Conservation (phyloP, 305 asterid genomes). For the Lippia alba region DNA sequence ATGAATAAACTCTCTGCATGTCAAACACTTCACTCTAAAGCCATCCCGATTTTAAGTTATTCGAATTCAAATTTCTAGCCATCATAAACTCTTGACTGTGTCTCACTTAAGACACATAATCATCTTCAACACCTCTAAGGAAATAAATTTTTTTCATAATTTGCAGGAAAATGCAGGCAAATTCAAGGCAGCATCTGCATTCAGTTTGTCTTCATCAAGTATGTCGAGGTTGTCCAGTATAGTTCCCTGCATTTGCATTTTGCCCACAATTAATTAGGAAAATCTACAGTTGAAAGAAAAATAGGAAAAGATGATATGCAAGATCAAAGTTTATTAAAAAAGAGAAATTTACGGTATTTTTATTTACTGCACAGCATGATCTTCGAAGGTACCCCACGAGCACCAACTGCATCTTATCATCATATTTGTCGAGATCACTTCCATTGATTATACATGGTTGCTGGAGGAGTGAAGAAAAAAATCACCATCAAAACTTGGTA, state of each 20-base stretch:
- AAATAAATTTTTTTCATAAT: slow-evolving; percentile 37
- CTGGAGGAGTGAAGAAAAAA: slow-evolving; percentile 44
- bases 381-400: slow-evolving; percentile 78
- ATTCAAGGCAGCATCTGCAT: slow-evolving; percentile 56
- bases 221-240: slow-evolving; percentile 45
- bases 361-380: slow-evolving; percentile 52
- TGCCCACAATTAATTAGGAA: slow-evolving; percentile 13
- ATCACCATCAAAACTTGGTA: neutral
- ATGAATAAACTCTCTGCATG: neutral
- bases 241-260: slow-evolving; percentile 49
- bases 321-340: neutral
- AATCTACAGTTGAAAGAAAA: neutral
- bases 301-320: too few species aligned
- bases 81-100: neutral
- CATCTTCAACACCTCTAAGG: slow-evolving; percentile 31
- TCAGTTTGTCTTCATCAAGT: slow-evolving; percentile 61
- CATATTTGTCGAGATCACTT: slow-evolving; percentile 37
- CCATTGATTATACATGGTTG: slow-evolving; percentile 51
- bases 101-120: slow-evolving; percentile 7
- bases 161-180: slow-evolving; percentile 54
- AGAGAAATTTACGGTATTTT: neutral
- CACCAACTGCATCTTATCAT: slow-evolving; percentile 57
- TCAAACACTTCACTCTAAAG: too few species aligned
- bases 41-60: too few species aligned
- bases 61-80: neutral